Evolutionary conservation across 73 alveolate species (phyloP), one percentile per base, ranked within the genome.

Genomic region (Tetrahymena thermophila): DNA sequence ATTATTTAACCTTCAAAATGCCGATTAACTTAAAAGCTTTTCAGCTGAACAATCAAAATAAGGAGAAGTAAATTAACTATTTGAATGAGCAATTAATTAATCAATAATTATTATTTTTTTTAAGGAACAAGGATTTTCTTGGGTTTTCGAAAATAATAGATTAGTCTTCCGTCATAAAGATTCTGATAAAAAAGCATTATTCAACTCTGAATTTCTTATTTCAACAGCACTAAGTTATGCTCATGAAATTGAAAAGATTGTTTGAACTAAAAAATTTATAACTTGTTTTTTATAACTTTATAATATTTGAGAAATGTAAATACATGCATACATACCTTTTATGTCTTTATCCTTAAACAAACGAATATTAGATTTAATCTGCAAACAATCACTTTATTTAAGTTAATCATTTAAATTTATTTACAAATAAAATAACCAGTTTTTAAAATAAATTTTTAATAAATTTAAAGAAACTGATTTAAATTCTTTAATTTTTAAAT

Each of bases 1-100:
- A 57, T 96, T 97, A 43, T 97, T 98, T 93, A 98, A 97, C 98
- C 85, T 97, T 37, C 96, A 97, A 31, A 97, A 96, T 95, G 96
- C 94, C 56, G 96, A 95, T n/a, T 98, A 98, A 56, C 95, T 98
- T 94, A 96, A 95, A 93, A 96, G 85, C 34, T 98, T 98, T 96
- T 96, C 97, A 28, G 37, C 89, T 71, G 89, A 84, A 93, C 96
- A 97, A 95, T 94, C 96, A 94, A 96, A 95, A 94, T 96, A 94
- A 95, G 98, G 89, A 71, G 89, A 71, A 71, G 89, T 71, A 71
- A 71, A 84, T 38, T 50, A 50, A 96, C 96, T 93, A 96, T 96
- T 42, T 95, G 83, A 95, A 97, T 97, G 98, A 94, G 31, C 11
- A 71, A 3, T 25, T 71, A 71, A n/a, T n/a, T 5, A 3, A 50